Evolutionary conservation across 805 yeast species (phyloP).

Genomic region (Candida ovalis): DNA sequence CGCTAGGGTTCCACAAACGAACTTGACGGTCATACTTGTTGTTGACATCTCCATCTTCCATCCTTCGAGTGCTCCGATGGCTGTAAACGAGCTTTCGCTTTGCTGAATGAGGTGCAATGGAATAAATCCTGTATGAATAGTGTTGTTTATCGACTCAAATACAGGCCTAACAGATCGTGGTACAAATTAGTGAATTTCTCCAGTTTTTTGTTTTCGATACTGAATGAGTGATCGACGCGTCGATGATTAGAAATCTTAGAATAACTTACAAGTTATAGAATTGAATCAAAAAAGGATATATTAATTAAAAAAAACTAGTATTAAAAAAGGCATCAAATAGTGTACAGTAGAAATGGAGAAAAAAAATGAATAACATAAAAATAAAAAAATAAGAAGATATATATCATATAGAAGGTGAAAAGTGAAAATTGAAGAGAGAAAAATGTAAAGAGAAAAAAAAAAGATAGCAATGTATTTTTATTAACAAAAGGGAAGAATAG

Average conservation of each 20-base stretch:
- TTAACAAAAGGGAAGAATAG: not conserved
- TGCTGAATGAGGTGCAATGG: too few relatives aligned
- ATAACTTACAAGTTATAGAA: not conserved
- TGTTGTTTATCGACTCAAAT: too few relatives aligned
- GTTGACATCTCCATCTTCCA: constrained; percentile 34
- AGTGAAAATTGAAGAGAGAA: too few relatives aligned
- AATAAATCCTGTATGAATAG: too few relatives aligned
- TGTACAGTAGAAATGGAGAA: not conserved
- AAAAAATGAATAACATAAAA: not conserved
- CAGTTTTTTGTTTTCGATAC: too few relatives aligned
- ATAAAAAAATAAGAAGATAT: not conserved
- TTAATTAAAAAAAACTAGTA: not conserved
- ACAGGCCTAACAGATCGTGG: too few relatives aligned
- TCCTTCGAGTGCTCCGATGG: too few relatives aligned
- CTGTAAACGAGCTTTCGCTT: too few relatives aligned
- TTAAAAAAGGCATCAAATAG: not conserved
- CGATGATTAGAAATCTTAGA: not conserved
- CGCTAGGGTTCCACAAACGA: constrained; percentile 78
- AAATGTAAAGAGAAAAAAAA: not conserved
- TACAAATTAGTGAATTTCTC: too few relatives aligned
- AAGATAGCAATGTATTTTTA: not conserved
- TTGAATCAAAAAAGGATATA: too few relatives aligned
- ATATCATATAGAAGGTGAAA: not conserved
- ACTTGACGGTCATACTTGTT: constrained; percentile 82
- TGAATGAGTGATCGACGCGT: not conserved